Evolutionary conservation across 768 basidiomycete species (phyloP).

Genomic region (Tylopilus subfusipes): DNA sequence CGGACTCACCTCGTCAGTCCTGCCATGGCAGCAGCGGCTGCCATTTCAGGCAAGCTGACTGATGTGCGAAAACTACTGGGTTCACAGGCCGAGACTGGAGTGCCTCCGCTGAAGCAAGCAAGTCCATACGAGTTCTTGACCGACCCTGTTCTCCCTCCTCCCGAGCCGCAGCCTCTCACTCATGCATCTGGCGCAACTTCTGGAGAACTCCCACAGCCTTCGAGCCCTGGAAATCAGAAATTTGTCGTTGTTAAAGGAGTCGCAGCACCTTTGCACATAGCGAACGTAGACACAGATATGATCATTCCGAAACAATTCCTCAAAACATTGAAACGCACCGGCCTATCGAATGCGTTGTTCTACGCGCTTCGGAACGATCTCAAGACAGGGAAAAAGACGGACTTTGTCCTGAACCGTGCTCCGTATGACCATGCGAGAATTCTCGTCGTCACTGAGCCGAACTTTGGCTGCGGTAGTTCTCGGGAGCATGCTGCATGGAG

Average conservation of each 20-base stretch:
- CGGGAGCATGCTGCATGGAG: conserved; percentile 91
- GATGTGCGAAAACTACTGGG: conserved; percentile 79
- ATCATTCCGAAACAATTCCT: conserved; percentile 94
- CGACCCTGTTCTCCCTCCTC: conserved; percentile 57
- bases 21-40: conserved; percentile 91
- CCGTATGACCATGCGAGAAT: conserved; percentile 76
- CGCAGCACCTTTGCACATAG: conserved; percentile 74
- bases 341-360: conserved; percentile 80
- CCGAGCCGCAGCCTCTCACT: conserved; percentile 41
- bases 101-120: conserved; percentile 62
- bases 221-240: conserved; percentile 51
- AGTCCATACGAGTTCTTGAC: conserved; percentile 76
- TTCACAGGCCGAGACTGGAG: conserved; percentile 40
- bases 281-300: conserved; percentile 90
- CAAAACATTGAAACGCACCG: conserved; percentile 88
- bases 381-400: conserved; percentile 73
- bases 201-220: conserved; percentile 37
- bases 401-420: conserved; percentile 79
- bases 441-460: conserved; percentile 78
- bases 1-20: conserved; percentile 87
- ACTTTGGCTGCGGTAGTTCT: conserved; percentile 90
- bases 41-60: conserved; percentile 78
- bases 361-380: conserved; percentile 75
- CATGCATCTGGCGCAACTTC: conserved; percentile 33
- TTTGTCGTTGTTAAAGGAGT: conserved; percentile 73